These are phyloP conservation scores for Phaffomyces opuntiae DNA, from an alignment of 805 yeast genomes.

Conservation along the genomic window DNA sequence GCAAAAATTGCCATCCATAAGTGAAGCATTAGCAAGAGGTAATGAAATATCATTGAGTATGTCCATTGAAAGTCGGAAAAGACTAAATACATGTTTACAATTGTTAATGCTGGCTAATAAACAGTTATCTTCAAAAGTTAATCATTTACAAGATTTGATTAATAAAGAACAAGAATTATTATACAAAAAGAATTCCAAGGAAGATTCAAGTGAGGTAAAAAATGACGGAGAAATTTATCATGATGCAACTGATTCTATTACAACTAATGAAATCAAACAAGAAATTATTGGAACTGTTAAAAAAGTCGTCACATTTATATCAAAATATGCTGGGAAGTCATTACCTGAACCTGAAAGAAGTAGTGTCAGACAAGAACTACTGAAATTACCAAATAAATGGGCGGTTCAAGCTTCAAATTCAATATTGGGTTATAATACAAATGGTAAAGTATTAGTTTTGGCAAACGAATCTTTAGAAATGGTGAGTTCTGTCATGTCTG, in stretches of 20 bases:
- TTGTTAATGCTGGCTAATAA: constrained; percentile 75
- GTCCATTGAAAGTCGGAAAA: constrained; percentile 66
- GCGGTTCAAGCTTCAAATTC: constrained; percentile 31
- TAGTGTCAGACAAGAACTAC: constrained; percentile 70
- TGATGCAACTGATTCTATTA: constrained; percentile 24
- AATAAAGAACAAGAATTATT: constrained; percentile 35
- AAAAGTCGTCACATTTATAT: constrained; percentile 78
- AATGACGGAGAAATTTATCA: constrained; percentile 26
- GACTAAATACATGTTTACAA: constrained; percentile 73
- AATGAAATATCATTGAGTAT: constrained; percentile 31
- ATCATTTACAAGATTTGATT: constrained; percentile 50
- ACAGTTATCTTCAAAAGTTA: constrained; percentile 62
- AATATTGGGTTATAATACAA: constrained; percentile 29
- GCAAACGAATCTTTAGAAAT: constrained; percentile 86
- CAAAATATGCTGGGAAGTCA: constrained; percentile 74
- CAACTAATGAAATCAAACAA: constrained; percentile 44
- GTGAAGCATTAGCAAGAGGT: constrained; percentile 30
- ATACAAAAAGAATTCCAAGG: constrained; percentile 1
- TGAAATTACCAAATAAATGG: constrained; percentile 73
- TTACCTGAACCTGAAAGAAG: constrained; percentile 73
- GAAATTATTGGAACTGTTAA: constrained; percentile 87
- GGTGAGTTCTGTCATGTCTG: constrained; percentile 74
- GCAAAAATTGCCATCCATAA: constrained; percentile 29
- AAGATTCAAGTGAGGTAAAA: background rate
- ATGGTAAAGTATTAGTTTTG: constrained; percentile 68